Evolutionary conservation across 179 eudicot genomes (phyloP).

Genomic region (Silene coronaria): DNA sequence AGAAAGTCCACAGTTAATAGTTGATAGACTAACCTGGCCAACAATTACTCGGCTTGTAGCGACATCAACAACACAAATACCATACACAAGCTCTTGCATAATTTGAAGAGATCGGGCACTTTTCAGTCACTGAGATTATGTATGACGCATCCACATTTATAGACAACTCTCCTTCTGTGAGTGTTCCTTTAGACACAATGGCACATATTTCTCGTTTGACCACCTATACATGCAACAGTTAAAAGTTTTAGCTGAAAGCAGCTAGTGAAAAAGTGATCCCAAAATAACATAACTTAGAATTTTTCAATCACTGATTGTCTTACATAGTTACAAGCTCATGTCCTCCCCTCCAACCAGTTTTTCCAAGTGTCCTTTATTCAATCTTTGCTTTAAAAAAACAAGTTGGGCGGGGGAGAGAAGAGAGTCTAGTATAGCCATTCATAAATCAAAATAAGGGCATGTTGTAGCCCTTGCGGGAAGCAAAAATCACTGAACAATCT

Average conservation of each 20-base stretch:
- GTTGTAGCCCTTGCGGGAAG: not conserved
- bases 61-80: constrained; percentile 81
- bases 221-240: constrained; percentile 44
- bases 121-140: constrained; percentile 69
- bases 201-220: constrained; percentile 94
- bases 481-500: constrained; percentile 2
- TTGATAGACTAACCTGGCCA: constrained; percentile 62
- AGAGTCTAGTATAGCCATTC: not conserved
- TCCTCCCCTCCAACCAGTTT: not conserved
- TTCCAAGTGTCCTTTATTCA: not conserved
- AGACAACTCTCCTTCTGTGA: constrained; percentile 86
- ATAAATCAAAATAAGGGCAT: not conserved
- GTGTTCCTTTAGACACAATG: constrained; percentile 86
- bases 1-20: constrained; percentile 8
- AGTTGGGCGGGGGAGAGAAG: not conserved
- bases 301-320: not conserved
- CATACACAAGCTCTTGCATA: constrained; percentile 46
- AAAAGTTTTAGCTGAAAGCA: not conserved
- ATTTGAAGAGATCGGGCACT: constrained; percentile 32
- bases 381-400: not conserved
- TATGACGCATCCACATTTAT: constrained; percentile 84
- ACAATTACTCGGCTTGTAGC: constrained; percentile 73
- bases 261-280: not conserved
- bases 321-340: not conserved
- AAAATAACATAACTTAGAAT: not conserved